Conservation (phyloP, 2,329 filamentous ascomycete genomes). For the Botrytis pseudocinerea region DNA sequence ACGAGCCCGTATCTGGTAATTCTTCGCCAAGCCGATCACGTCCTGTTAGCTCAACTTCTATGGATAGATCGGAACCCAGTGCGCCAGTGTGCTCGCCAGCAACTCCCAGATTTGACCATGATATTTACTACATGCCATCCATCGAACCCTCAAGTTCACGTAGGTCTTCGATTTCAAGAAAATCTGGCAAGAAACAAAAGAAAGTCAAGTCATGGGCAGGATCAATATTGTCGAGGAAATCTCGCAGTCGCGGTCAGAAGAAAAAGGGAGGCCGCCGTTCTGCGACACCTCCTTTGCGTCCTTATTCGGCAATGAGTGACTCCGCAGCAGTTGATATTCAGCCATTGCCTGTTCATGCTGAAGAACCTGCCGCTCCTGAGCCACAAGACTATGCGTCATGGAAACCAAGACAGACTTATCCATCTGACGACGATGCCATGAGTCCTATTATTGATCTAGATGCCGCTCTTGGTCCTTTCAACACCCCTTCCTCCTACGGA, state of each 20-base stretch:
- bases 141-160: constrained; percentile 34
- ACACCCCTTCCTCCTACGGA: constrained; percentile 68
- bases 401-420: constrained; percentile 44
- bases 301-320: constrained; percentile 38
- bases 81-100: constrained; percentile 22
- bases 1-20: constrained; percentile 40
- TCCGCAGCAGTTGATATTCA: constrained; percentile 31
- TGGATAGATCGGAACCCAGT: constrained; percentile 38
- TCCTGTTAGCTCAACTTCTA: constrained; percentile 44
- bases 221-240: constrained; percentile 51
- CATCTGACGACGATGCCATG: constrained; percentile 61
- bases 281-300: constrained; percentile 46
- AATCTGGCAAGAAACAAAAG: constrained; percentile 59
- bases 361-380: constrained; percentile 26
- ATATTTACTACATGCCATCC: constrained; percentile 32
- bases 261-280: constrained; percentile 45
- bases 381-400: constrained; percentile 41
- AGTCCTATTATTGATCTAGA: constrained; percentile 91
- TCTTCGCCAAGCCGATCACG: constrained; percentile 49
- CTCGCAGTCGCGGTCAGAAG: constrained; percentile 48
- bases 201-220: constrained; percentile 68
- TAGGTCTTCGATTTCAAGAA: constrained; percentile 37
- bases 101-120: constrained; percentile 22
- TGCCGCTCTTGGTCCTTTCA: constrained; percentile 88
- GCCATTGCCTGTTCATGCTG: constrained; percentile 10